phyloP scores from a whole-genome alignment of 495 filamentous ascomycete species.

The Amphirosellinia nigrospora region DNA sequence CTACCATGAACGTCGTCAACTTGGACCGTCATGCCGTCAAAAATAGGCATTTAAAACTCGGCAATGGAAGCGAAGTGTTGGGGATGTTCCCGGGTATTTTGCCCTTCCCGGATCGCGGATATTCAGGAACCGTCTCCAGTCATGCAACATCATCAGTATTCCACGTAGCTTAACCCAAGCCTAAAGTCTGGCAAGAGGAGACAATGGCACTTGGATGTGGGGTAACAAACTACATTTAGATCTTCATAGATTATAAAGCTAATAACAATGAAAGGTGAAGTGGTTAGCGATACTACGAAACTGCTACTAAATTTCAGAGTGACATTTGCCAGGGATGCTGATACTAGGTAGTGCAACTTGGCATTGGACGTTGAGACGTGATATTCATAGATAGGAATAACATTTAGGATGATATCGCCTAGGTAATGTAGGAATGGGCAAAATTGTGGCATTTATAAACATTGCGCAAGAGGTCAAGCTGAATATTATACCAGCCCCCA shows the following conservation, averaged over 20 bases:
- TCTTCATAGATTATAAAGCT: not conserved
- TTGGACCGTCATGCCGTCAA: not conserved
- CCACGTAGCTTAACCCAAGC: not conserved
- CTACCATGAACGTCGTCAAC: not conserved
- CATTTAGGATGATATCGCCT: not conserved
- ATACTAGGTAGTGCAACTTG: not conserved
- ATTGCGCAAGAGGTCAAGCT: no score
- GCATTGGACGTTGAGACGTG: not conserved
- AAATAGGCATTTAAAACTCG: not conserved
- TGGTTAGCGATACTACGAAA: not conserved
- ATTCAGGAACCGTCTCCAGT: not conserved
- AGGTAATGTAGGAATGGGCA: not conserved
- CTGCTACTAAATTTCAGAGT: not conserved
- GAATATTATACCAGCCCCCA: no score
- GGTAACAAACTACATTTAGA: not conserved
- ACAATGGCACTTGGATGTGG: not conserved
- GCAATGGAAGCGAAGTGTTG: conserved; percentile 3
- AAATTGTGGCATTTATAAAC: no score
- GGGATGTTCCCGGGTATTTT: not conserved
- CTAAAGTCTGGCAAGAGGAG: not conserved
- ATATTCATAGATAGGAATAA: not conserved
- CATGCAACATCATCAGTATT: not conserved
- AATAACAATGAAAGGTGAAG: not conserved
- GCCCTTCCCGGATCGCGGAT: not conserved
- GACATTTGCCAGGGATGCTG: not conserved